A percentile compares a stretch with the other conserved stretches of the same genome.
These are phyloP conservation scores for Leptographium procerum DNA, from an alignment of 2,329 filamentous ascomycete species.

Conservation along the genomic window DNA sequence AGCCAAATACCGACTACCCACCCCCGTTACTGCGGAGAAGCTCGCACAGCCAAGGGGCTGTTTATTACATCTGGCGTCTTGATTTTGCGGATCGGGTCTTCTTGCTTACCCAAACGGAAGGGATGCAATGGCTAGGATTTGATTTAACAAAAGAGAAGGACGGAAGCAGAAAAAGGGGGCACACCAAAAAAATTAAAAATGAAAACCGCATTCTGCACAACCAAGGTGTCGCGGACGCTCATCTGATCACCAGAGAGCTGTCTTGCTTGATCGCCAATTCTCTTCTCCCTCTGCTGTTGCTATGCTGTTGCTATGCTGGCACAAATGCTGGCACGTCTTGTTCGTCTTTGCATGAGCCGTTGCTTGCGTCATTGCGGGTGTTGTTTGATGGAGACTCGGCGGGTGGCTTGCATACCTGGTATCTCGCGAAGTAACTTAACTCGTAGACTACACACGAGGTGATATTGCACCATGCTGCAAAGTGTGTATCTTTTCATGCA, in stretches of 20 bases:
- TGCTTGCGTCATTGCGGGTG: background rate
- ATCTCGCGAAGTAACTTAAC: conserved; percentile 10
- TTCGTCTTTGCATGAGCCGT: background rate
- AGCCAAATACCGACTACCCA: background rate
- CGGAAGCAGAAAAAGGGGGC: background rate
- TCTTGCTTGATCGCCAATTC: conserved; percentile 76
- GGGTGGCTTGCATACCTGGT: too few relatives aligned
- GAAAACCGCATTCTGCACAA: conserved; percentile 33
- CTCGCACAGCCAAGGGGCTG: background rate
- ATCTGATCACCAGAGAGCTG: conserved; percentile 38
- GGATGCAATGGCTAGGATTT: background rate
- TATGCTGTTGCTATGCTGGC: conserved; percentile 17
- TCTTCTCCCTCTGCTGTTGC: conserved; percentile 19
- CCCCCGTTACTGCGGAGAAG: background rate
- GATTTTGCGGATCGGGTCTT: conserved; percentile 3
- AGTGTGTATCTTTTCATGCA: too few relatives aligned
- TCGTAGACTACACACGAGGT: background rate
- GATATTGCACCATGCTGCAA: too few relatives aligned
- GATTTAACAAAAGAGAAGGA: background rate
- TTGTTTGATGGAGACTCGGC: too few relatives aligned
- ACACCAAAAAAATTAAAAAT: conserved; percentile 10
- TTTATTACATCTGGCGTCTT: conserved; percentile 1
- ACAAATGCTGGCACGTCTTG: too few relatives aligned
- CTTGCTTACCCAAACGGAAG: background rate
- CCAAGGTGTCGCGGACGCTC: conserved; percentile 86